Evolutionary conservation across 768 basidiomycete species (phyloP), one percentile per base, ranked within the genome.

Genomic region (Sporobolomyces pararoseus): DNA sequence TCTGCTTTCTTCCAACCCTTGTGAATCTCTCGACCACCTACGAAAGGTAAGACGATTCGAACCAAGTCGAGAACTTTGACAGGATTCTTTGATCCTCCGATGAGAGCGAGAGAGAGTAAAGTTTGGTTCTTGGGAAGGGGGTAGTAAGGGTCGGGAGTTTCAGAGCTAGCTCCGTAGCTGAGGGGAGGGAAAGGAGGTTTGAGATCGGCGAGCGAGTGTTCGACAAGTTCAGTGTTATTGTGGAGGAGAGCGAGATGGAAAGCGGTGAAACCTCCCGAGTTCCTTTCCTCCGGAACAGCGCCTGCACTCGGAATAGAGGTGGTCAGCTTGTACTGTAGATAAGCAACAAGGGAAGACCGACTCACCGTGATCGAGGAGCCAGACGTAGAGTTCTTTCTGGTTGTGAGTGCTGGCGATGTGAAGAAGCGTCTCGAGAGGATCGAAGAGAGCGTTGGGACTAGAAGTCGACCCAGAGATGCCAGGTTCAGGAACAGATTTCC

Each of bases 351-450:
- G 5, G 25, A 27, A 32, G 32, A 14, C 46, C 23, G 42, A 21
- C 85, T 74, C 75, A 89, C 89, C 85, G 77, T 90, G 88, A 7
- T 84, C 81, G 79, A 87, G 84, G 17, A 90, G 83, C 88, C 88
- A 90, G 73, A 84, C 78, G 12, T 88, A 82, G 62, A 90, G 79
- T 27, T 83, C 84, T 10, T 79, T 73, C 79, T 89, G 83, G 59
- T 39, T 27, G 27, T 7, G 57, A 21, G 21, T 17, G 7, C 23
- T 49, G 2, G 85, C 86, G 65, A 91, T 87, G 75, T 90, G 89
- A 63, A 87, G 78, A 16, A 91, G 80, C 46, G 88, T 88, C 79
- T 90, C 86, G 71, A 81, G 79, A n/a, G 81, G 82, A 79, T 89
- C 88, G 19, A 66, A 10, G 21, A 57, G 25, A 42, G 39, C 9